phyloP scores from a whole-genome alignment of 208 protist genomes.

The Jaenimonas drosophilae region DNA sequence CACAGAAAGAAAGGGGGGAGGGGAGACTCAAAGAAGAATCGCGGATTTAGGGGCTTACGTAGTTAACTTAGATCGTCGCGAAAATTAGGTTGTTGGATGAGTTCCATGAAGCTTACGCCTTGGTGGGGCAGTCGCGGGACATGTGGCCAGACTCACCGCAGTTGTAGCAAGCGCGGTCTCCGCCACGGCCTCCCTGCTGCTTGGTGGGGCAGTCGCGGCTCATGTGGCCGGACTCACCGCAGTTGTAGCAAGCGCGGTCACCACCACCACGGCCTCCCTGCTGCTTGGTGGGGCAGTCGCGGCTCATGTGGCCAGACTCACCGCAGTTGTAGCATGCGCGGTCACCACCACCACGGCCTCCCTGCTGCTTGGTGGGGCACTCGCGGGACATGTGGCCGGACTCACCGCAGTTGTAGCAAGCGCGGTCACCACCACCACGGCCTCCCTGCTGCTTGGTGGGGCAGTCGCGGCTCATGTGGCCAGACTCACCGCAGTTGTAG shows the following conservation, averaged over 20 bases:
- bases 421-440: constrained; percentile 6
- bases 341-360: constrained; percentile 18
- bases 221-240: constrained; percentile 72
- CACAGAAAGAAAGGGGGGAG: too few relatives aligned
- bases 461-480: constrained; percentile 35
- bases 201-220: constrained; percentile 75
- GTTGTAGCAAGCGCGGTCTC: constrained; percentile 41
- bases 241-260: constrained; percentile 76
- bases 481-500: constrained; percentile 41
- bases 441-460: constrained; percentile 14
- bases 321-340: constrained; percentile 83
- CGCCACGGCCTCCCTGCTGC: constrained; percentile 10
- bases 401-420: constrained; percentile 71
- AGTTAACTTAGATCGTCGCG: too few relatives aligned
- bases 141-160: constrained; percentile 41
- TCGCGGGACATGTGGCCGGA: constrained; percentile 65
- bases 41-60: too few relatives aligned
- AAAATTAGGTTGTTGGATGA: too few relatives aligned
- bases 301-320: constrained; percentile 59
- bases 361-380: constrained; percentile 38
- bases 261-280: constrained; percentile 26
- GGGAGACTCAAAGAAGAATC: too few relatives aligned
- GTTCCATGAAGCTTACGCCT: too few relatives aligned
- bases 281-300: constrained; percentile 68
- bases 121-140: constrained; percentile 7